Evolutionary conservation across 768 basidiomycete genomes (phyloP).

Genomic region (Russula compacta): DNA sequence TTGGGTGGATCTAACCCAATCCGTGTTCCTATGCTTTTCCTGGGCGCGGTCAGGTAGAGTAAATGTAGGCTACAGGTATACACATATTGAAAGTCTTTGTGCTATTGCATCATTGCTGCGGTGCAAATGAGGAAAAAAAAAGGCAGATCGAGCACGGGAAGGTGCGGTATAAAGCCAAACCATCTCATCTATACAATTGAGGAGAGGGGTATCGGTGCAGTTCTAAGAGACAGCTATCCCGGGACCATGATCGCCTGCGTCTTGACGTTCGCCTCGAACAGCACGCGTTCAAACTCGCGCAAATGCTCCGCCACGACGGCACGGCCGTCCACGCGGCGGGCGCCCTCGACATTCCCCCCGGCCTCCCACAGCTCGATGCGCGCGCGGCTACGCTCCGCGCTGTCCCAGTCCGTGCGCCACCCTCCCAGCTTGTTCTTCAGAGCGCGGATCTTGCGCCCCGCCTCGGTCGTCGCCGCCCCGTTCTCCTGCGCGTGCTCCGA

Average conservation of each 20-base stretch:
- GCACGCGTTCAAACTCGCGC: constrained; percentile 60
- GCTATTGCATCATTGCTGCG: constrained; percentile 3
- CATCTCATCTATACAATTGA: neutral
- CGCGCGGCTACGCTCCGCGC: constrained; percentile 67
- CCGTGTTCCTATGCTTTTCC: neutral
- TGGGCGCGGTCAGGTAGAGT: neutral
- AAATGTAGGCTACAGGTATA: constrained; percentile 17
- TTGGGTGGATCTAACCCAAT: neutral
- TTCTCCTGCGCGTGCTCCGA: constrained; percentile 88
- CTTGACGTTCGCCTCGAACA: constrained; percentile 64
- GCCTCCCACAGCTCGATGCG: constrained; percentile 79
- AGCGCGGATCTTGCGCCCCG: constrained; percentile 78
- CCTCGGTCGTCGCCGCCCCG: constrained; percentile 74
- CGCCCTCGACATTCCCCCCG: constrained; percentile 37
- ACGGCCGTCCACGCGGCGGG: constrained; percentile 56
- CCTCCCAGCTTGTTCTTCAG: constrained; percentile 76
- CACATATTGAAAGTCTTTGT: constrained; percentile 12
- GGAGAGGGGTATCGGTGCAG: neutral
- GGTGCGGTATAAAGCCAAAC: neutral
- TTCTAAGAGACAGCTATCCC: constrained; percentile 28
- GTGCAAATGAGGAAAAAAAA: neutral
- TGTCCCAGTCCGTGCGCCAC: constrained; percentile 77
- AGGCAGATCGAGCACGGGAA: constrained; percentile 13
- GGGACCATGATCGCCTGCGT: constrained; percentile 78
- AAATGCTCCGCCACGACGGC: constrained; percentile 71